Base-by-base conservation (phyloP, 176 grass and related monocot species). In the Eleusine coracana region DNA sequence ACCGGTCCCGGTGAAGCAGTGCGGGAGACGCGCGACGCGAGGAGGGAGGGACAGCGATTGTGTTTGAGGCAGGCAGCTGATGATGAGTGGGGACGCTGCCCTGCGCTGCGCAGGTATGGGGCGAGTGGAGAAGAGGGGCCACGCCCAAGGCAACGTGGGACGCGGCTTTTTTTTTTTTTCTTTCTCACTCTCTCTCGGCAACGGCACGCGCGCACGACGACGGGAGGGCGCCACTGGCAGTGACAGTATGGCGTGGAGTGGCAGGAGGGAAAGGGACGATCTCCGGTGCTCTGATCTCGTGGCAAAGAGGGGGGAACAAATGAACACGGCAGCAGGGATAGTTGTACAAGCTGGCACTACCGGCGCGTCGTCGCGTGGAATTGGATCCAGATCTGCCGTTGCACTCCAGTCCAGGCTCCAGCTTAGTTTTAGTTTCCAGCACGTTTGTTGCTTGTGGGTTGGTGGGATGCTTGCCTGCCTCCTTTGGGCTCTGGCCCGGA, bases 351-450 rank as follows among this genome's bases (percentile, higher is more conserved):
- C 13, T 6, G 25, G 70, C 70, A 48, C 44, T 21, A 16, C 18
- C 27, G 64, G 23, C 41, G 14, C 23, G 41, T 60, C 37, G 31
- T 37, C 31, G 74, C 31, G 41, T 8, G 41, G 41, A 8, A 2
- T 7, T 51, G 49, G 83, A 85, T 85, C 75, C 45, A 79, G 83
- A 85, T 79, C 83, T 63, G 71, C 46, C 21, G 56, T 1, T 15
- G 34, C 9, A 3, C 4, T 10, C 27, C 29, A 2, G 61, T 42
- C 52, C 50, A 11, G 11, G 5, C 9, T 31, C 55, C 49, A 0
- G 31, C 1, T 74, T 66, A 23, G 74, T 66, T 66, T 41, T 48
- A 42, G 51, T 23, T 58, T n/a, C 38, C 79, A 28, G 68, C 46
- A 18, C 20, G 81, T 28, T 66, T 18, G n/a, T 7, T 6, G n/a